Conservation (phyloP, 495 filamentous ascomycete genomes). For the Darksidea phi region DNA sequence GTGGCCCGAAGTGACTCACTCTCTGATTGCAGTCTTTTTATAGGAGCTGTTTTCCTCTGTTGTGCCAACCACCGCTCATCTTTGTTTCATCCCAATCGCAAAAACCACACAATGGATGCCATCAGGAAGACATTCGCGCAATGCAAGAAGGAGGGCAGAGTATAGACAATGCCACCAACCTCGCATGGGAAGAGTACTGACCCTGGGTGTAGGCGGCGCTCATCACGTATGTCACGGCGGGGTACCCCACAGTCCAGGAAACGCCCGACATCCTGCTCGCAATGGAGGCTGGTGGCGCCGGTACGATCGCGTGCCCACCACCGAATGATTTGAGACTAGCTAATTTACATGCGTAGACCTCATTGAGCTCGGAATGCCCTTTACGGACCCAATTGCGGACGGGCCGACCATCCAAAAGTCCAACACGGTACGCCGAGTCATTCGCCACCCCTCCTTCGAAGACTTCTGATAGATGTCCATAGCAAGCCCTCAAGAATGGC, state of each 20-base stretch:
- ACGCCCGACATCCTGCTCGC: conserved; percentile 80
- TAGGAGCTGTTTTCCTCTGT: background rate
- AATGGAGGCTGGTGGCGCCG: conserved; percentile 90
- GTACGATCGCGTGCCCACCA: conserved; percentile 49
- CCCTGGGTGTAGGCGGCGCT: conserved; percentile 61
- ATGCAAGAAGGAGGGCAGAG: conserved; percentile 74
- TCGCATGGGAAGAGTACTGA: background rate
- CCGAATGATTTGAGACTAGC: background rate
- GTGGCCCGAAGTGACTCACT: background rate
- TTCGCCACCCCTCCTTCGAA: conserved; percentile 33
- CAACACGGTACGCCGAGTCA: conserved; percentile 37
- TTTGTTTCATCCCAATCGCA: conserved; percentile 1
- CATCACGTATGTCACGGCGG: conserved; percentile 94
- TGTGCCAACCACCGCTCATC: background rate
- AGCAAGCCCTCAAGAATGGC: conserved; percentile 77
- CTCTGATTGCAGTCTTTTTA: background rate
- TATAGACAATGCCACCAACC: conserved; percentile 38
- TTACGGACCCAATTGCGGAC: conserved; percentile 97
- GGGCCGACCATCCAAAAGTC: conserved; percentile 86
- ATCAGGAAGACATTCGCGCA: conserved; percentile 84
- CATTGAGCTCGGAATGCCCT: conserved; percentile 85
- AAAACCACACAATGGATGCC: conserved; percentile 59
- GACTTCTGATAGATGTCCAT: conserved; percentile 14
- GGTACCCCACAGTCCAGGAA: conserved; percentile 79
- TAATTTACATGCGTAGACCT: conserved; percentile 56